Percentiles rank a stretch among this genome's conserved stretches.
Evolutionary conservation across 805 yeast species (phyloP).

Genomic region (Myxozyma udenii): DNA sequence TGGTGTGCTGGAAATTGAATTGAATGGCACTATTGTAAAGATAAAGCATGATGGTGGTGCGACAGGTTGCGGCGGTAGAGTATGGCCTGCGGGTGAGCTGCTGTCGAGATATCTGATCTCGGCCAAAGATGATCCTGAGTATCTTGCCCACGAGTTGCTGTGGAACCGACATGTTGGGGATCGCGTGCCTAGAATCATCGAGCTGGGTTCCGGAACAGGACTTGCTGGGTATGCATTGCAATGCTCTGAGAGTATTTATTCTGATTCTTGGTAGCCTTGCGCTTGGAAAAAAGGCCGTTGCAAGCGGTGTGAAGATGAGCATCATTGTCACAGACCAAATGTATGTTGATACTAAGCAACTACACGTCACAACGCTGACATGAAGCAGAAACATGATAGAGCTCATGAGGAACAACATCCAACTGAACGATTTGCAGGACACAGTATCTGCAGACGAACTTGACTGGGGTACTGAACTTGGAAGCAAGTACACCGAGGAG

Average conservation of each 20-base stretch:
- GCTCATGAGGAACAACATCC: conserved; percentile 48
- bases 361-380: too few species aligned
- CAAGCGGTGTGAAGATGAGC: conserved; percentile 25
- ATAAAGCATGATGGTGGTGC: conserved; percentile 58
- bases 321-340: conserved; percentile 52
- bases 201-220: conserved; percentile 61
- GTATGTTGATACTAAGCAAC: too few species aligned
- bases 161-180: conserved; percentile 11
- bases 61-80: conserved; percentile 60
- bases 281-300: conserved; percentile 32
- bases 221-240: conserved; percentile 45
- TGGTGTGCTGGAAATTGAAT: conserved; percentile 16
- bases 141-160: conserved; percentile 16
- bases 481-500: conserved; percentile 38
- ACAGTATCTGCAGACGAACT: conserved; percentile 45
- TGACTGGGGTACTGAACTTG: conserved; percentile 48
- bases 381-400: conserved; percentile 44
- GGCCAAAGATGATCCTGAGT: conserved; percentile 23
- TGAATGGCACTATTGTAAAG: conserved; percentile 28
- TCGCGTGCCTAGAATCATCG: conserved; percentile 41
- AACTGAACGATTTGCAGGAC: conserved; percentile 41
- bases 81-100: conserved; percentile 61
- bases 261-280: conserved; percentile 33
- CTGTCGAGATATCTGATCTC: conserved; percentile 46
- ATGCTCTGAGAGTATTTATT: too few species aligned